These are phyloP conservation scores for Trichocladium uniseriatum DNA, from an alignment of 495 filamentous ascomycete species.

Conservation along the genomic window DNA sequence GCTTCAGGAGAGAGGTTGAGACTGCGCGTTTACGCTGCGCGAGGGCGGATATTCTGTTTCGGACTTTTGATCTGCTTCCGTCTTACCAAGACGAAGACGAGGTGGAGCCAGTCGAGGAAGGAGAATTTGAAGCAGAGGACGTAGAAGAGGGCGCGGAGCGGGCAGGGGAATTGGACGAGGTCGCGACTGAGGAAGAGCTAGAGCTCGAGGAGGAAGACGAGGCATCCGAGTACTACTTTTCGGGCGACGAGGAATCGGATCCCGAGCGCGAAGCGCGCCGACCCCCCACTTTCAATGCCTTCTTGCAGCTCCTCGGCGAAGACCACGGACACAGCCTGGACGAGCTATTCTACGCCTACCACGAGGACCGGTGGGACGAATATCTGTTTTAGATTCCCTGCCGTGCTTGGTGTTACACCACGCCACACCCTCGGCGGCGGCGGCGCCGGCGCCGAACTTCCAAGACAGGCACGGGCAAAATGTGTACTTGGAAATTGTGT, in stretches of 20 bases:
- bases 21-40: constrained; percentile 17
- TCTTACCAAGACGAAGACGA: constrained; percentile 28
- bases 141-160: constrained; percentile 6
- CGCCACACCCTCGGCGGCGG: no score
- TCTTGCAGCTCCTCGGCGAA: constrained; percentile 23
- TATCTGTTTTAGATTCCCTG: constrained; percentile 20
- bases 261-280: constrained; percentile 25
- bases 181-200: background rate
- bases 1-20: constrained; percentile 26
- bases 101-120: constrained; percentile 11
- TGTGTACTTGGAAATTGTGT: no score
- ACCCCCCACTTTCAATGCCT: constrained; percentile 24
- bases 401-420: no score
- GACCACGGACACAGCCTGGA: constrained; percentile 27
- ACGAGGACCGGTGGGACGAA: constrained; percentile 31
- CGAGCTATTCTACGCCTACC: constrained; percentile 27
- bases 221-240: constrained; percentile 29
- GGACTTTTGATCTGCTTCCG: constrained; percentile 26
- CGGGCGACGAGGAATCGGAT: constrained; percentile 26
- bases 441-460: no score
- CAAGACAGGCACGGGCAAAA: no score
- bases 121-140: constrained; percentile 11
- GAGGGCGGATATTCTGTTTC: constrained; percentile 20
- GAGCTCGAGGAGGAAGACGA: constrained; percentile 31
- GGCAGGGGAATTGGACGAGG: constrained; percentile 1